Evolutionary conservation across 257 asterid genomes (phyloP).

Genomic region (Solanum sitiens): DNA sequence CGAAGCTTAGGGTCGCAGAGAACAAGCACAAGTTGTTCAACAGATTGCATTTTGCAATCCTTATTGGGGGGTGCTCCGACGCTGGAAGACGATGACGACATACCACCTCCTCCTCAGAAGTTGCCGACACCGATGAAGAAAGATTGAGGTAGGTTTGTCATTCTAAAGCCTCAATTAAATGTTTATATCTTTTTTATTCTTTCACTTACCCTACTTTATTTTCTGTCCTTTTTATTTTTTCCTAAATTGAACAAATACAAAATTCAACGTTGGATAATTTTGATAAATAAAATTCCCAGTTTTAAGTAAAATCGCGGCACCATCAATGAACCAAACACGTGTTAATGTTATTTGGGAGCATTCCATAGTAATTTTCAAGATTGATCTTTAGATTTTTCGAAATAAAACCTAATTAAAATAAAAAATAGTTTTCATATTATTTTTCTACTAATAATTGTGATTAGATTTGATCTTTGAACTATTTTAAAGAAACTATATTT

Average conservation of each 20-base stretch:
- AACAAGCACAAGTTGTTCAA: conserved; percentile 16
- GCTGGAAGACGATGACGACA: conserved; percentile 1
- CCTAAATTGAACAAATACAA: neutral
- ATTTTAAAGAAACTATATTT: neutral
- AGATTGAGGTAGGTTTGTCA: conserved; percentile 30
- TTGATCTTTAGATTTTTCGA: neutral
- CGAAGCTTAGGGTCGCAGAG: conserved; percentile 7
- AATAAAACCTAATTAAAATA: neutral
- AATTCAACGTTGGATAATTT: neutral
- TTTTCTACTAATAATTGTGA: neutral
- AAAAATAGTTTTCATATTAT: neutral
- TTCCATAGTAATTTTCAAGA: neutral
- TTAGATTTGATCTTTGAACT: neutral
- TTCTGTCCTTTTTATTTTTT: neutral
- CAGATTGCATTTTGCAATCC: conserved; percentile 64
- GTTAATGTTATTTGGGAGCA: neutral
- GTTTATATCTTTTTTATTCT: neutral
- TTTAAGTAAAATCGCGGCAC: neutral
- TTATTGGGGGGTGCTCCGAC: conserved; percentile 13
- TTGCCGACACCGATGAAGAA: conserved; percentile 22
- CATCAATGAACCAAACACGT: neutral
- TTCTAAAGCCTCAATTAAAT: neutral
- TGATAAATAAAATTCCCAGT: neutral
- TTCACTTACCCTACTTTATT: neutral
- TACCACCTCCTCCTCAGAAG: neutral